These are phyloP conservation scores for Rhodosporidiobolus sp. DNA, from an alignment of 768 basidiomycete genomes.

Conservation along the genomic window DNA sequence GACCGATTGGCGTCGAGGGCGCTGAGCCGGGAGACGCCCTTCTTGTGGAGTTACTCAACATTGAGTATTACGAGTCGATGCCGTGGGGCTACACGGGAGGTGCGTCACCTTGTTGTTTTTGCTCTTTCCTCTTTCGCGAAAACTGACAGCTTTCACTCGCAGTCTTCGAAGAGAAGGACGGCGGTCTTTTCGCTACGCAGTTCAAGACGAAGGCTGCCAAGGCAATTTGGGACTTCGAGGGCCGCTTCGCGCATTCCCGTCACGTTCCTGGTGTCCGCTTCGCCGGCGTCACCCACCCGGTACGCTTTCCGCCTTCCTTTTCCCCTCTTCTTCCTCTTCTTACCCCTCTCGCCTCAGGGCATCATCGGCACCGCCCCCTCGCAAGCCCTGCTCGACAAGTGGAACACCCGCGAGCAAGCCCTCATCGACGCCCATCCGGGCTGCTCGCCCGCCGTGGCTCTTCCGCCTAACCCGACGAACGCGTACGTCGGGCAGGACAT, in stretches of 20 bases:
- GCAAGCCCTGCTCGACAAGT: slow-evolving; percentile 65
- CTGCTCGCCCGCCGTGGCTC: slow-evolving; percentile 65
- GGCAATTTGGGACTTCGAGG: slow-evolving; percentile 74
- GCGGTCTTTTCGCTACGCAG: slow-evolving; percentile 65
- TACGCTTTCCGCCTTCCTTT: too few relatives aligned
- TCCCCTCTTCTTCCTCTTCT: slow-evolving; percentile 50
- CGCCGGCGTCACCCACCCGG: slow-evolving; percentile 69
- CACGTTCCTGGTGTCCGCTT: slow-evolving; percentile 78
- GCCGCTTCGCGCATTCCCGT: slow-evolving; percentile 54
- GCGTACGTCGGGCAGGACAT: slow-evolving; percentile 70
- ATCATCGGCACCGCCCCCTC: slow-evolving; percentile 67
- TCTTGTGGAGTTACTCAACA: slow-evolving; percentile 74
- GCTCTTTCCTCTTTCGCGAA: background rate
- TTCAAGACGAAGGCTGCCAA: slow-evolving; percentile 70
- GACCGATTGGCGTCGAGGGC: slow-evolving; percentile 70
- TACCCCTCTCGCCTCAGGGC: background rate
- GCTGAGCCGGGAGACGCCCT: slow-evolving; percentile 76
- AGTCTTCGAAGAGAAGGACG: slow-evolving; percentile 70
- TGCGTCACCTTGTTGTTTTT: background rate
- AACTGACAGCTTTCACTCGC: slow-evolving; percentile 47
- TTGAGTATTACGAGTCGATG: slow-evolving; percentile 58
- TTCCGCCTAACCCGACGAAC: slow-evolving; percentile 60
- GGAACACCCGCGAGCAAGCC: slow-evolving; percentile 69
- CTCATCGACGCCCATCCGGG: slow-evolving; percentile 59
- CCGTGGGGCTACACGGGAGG: slow-evolving; percentile 71